Evolutionary conservation across 2,329 filamentous ascomycete genomes (phyloP).

Genomic region (Aspergillus sp.): DNA sequence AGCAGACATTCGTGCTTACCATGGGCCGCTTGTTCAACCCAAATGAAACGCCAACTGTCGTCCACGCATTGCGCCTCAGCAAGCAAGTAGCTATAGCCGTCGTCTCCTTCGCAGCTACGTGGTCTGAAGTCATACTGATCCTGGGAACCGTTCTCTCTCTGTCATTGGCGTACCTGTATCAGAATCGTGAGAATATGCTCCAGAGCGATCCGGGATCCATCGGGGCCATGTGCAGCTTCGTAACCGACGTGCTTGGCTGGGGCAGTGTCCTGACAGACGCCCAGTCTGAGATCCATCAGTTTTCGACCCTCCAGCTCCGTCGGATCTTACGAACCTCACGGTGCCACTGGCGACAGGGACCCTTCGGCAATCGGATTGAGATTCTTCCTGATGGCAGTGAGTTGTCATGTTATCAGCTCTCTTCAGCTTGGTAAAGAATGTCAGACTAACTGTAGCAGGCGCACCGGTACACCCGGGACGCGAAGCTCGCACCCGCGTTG

Average conservation of each 20-base stretch:
- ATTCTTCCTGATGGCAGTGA: slow-evolving; percentile 21
- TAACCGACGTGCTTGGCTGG: slow-evolving; percentile 20
- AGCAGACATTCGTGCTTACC: slow-evolving; percentile 22
- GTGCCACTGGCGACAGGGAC: slow-evolving; percentile 20
- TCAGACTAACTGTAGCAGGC: slow-evolving; percentile 9
- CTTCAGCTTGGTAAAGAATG: too few species aligned
- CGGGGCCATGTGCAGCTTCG: slow-evolving; percentile 26
- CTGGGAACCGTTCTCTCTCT: slow-evolving; percentile 15
- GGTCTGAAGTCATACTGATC: slow-evolving; percentile 21
- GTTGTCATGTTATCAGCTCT: not conserved
- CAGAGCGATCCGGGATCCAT: slow-evolving; percentile 25
- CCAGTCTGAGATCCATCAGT: slow-evolving; percentile 21
- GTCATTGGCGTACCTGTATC: slow-evolving; percentile 19
- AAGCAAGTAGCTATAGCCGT: slow-evolving; percentile 21
- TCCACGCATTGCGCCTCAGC: slow-evolving; percentile 14
- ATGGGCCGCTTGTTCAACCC: slow-evolving; percentile 24
- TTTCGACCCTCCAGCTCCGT: slow-evolving; percentile 24
- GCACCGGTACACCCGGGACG: slow-evolving; percentile 17
- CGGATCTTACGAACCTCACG: slow-evolving; percentile 19
- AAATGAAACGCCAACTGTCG: slow-evolving; percentile 10
- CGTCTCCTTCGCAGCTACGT: slow-evolving; percentile 19
- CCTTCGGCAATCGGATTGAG: slow-evolving; percentile 18
- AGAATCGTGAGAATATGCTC: slow-evolving; percentile 19
- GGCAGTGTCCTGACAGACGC: slow-evolving; percentile 20
- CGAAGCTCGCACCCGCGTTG: slow-evolving; percentile 15